Conservation (phyloP, 2,329 filamentous ascomycete species). For the Pseudocercospora vitis region DNA sequence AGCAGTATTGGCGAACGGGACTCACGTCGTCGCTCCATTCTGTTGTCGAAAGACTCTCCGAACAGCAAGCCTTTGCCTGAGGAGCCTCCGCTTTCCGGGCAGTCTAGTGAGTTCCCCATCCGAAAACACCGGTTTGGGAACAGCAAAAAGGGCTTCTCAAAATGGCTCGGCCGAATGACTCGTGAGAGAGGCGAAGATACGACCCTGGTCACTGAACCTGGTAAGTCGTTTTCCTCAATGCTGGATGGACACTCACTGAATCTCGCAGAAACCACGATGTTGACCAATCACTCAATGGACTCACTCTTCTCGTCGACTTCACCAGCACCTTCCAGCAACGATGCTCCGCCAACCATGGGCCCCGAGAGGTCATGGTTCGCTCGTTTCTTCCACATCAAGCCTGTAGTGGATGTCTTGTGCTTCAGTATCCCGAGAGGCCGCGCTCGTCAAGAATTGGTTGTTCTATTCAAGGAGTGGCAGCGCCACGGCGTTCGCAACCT, state of each 20-base stretch:
- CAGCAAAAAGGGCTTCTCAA: slow-evolving; percentile 52
- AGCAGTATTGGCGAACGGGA: slow-evolving; percentile 20
- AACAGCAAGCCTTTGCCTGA: slow-evolving; percentile 31
- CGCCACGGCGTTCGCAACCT: slow-evolving; percentile 76
- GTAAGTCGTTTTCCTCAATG: slow-evolving; percentile 16
- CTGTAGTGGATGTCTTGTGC: slow-evolving; percentile 72
- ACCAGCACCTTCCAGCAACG: slow-evolving; percentile 51
- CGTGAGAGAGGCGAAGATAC: slow-evolving; percentile 34
- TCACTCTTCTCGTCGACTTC: slow-evolving; percentile 37
- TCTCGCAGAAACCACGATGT: slow-evolving; percentile 28
- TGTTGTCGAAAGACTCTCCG: slow-evolving; percentile 33
- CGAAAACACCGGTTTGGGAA: slow-evolving; percentile 39
- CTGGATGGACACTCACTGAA: slow-evolving; percentile 6
- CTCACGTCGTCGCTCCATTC: slow-evolving; percentile 22
- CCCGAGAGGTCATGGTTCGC: slow-evolving; percentile 77
- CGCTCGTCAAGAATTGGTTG: slow-evolving; percentile 73
- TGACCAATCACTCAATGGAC: slow-evolving; percentile 30
- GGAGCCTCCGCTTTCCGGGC: slow-evolving; percentile 34
- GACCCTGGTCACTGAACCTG: slow-evolving; percentile 18
- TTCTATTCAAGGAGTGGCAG: slow-evolving; percentile 74
- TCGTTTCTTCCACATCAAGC: slow-evolving; percentile 85
- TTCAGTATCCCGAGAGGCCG: slow-evolving; percentile 70
- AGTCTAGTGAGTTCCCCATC: slow-evolving; percentile 48
- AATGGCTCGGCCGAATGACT: slow-evolving; percentile 54
- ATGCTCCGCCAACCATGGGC: slow-evolving; percentile 42